phyloP scores from a whole-genome alignment of 768 basidiomycete species.

The Russula dissimulans region DNA sequence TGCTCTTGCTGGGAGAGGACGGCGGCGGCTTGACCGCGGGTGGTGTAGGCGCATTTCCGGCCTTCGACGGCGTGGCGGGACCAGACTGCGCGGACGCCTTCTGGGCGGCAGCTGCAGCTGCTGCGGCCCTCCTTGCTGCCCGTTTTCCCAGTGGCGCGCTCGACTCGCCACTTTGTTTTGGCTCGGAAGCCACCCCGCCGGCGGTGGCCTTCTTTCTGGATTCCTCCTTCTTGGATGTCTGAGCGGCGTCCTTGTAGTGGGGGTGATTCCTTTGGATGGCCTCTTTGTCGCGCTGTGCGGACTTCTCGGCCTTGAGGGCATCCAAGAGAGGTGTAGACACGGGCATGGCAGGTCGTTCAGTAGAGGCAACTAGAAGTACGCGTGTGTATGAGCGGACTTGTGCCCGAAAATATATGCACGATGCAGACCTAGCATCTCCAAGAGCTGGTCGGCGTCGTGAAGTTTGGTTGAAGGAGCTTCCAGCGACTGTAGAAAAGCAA shows the following conservation, averaged over 20 bases:
- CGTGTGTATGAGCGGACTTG: neutral
- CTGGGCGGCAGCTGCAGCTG: neutral
- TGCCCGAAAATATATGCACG: neutral
- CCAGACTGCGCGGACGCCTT: constrained; percentile 5
- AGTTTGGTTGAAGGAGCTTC: constrained; percentile 38
- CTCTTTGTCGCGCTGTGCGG: constrained; percentile 59
- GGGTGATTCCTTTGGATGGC: constrained; percentile 62
- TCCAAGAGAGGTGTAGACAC: constrained; percentile 90
- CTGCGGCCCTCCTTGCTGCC: constrained; percentile 27
- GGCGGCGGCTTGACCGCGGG: neutral
- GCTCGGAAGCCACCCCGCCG: constrained; percentile 15
- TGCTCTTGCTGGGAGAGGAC: constrained; percentile 6
- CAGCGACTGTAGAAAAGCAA: constrained; percentile 72
- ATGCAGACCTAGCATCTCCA: constrained; percentile 54
- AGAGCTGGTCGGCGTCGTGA: constrained; percentile 44
- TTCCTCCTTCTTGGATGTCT: constrained; percentile 34
- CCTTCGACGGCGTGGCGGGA: neutral
- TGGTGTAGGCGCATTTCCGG: neutral
- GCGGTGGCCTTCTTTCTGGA: constrained; percentile 28
- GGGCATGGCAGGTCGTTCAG: constrained; percentile 49
- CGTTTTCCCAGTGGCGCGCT: constrained; percentile 28
- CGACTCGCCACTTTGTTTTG: constrained; percentile 20
- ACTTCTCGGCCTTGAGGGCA: constrained; percentile 80
- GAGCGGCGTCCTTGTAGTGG: constrained; percentile 50
- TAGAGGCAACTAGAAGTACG: constrained; percentile 47